Percentiles rank a stretch among this genome's conserved stretches.
These are phyloP conservation scores for Xerocomellus intermedius DNA, from an alignment of 768 basidiomycete species.

Conservation along the genomic window DNA sequence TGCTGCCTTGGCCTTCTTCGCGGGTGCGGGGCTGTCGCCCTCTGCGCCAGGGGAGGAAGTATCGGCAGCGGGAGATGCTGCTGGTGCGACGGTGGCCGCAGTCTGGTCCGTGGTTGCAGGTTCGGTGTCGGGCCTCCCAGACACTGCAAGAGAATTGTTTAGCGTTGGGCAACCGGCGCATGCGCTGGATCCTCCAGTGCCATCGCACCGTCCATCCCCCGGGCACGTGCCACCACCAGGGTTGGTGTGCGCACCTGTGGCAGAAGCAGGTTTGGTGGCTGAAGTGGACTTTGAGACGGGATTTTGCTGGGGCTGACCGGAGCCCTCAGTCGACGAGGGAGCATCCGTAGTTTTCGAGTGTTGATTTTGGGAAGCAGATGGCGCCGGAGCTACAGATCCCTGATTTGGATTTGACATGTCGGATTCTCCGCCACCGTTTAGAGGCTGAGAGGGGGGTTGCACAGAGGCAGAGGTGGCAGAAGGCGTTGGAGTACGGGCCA, in stretches of 20 bases:
- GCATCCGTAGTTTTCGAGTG: conserved; percentile 32
- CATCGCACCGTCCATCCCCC: conserved; percentile 96
- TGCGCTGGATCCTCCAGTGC: conserved; percentile 89
- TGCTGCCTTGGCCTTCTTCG: conserved; percentile 36
- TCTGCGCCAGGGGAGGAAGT: conserved; percentile 35
- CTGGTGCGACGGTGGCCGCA: conserved; percentile 14
- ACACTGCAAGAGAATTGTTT: conserved; percentile 73
- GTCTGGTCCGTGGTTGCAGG: conserved; percentile 26
- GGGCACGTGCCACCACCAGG: conserved; percentile 78
- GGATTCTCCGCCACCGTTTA: conserved; percentile 35
- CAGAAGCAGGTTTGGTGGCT: conserved; percentile 27
- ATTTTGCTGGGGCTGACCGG: conserved; percentile 28
- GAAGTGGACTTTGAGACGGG: conserved; percentile 25
- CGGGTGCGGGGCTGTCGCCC: conserved; percentile 29
- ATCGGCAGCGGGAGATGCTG: conserved; percentile 32
- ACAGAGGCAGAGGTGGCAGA: conserved; percentile 33
- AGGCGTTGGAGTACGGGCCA: conserved; percentile 42
- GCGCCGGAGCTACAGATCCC: conserved; percentile 32
- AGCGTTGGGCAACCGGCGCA: conserved; percentile 96
- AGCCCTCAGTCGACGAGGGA: conserved; percentile 26
- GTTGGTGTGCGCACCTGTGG: conserved; percentile 33
- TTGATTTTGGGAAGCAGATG: conserved; percentile 30
- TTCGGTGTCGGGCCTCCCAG: conserved; percentile 42
- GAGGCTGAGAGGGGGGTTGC: conserved; percentile 29
- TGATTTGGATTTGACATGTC: conserved; percentile 38